phyloP scores from a whole-genome alignment of 352 stramenopile species.

The Pythium scleroteichum region DNA sequence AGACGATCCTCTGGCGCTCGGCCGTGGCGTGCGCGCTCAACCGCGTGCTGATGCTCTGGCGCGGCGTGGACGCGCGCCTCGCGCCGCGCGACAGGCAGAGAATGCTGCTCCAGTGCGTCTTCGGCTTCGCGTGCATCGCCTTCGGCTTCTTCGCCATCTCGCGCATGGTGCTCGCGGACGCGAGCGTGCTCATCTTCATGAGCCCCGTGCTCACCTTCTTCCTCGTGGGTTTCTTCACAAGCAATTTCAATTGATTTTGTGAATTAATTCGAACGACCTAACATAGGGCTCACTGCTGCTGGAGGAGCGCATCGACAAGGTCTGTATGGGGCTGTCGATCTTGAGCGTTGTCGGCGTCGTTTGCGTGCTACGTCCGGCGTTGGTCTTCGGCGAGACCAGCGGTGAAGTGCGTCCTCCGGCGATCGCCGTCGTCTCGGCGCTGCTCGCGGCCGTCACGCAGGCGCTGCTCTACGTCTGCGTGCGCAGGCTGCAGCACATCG shows the following conservation, averaged over 20 bases:
- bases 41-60: slow-evolving; percentile 34
- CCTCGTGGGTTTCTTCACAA: slow-evolving; percentile 46
- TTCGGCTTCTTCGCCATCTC: slow-evolving; percentile 73
- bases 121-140: slow-evolving; percentile 54
- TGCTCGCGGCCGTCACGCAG: slow-evolving; percentile 47
- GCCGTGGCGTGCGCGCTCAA: slow-evolving; percentile 49
- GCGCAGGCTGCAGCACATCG: slow-evolving; percentile 43
- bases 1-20: slow-evolving; percentile 63
- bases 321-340: slow-evolving; percentile 36
- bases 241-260: too few relatives aligned
- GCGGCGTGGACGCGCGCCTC: slow-evolving; percentile 29
- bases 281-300: slow-evolving; percentile 27
- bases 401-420: slow-evolving; percentile 23
- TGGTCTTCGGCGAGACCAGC: slow-evolving; percentile 40
- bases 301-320: slow-evolving; percentile 33
- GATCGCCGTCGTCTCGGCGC: slow-evolving; percentile 34
- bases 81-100: slow-evolving; percentile 22
- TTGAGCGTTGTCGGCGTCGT: slow-evolving; percentile 38
- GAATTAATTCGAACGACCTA: not conserved
- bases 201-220: slow-evolving; percentile 71
- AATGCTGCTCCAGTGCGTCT: slow-evolving; percentile 47
- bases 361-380: slow-evolving; percentile 40
- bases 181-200: slow-evolving; percentile 63
- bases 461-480: slow-evolving; percentile 54
- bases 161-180: slow-evolving; percentile 72